These are phyloP conservation scores for Phoma sp. DNA, from an alignment of 2,329 filamentous ascomycete species.

Conservation along the genomic window DNA sequence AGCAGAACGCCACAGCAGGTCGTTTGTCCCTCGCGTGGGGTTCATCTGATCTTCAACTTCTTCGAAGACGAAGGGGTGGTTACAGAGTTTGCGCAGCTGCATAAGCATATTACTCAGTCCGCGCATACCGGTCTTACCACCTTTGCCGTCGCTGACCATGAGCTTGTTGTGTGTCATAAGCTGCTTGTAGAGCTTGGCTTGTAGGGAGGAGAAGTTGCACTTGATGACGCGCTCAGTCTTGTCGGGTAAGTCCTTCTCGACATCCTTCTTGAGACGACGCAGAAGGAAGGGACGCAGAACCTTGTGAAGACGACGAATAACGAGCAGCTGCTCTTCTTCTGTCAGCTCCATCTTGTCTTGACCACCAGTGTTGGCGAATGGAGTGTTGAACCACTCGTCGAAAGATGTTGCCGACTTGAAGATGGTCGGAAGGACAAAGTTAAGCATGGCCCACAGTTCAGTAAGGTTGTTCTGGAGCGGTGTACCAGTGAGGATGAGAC, in stretches of 20 bases:
- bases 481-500: slow-evolving; percentile 95
- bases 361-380: slow-evolving; percentile 95
- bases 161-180: slow-evolving; percentile 96
- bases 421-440: slow-evolving; percentile 96
- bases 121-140: slow-evolving; percentile 90
- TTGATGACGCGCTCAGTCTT: slow-evolving; percentile 99
- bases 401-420: slow-evolving; percentile 99
- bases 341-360: slow-evolving; percentile 99
- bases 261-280: slow-evolving; percentile 98
- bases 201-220: slow-evolving; percentile 94
- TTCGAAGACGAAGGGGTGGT: slow-evolving; percentile 98
- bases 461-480: slow-evolving; percentile 96
- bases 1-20: slow-evolving; percentile 90
- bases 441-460: slow-evolving; percentile 96
- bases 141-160: slow-evolving; percentile 92
- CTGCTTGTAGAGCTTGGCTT: slow-evolving; percentile 94
- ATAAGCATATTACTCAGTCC: slow-evolving; percentile 99
- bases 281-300: slow-evolving; percentile 96
- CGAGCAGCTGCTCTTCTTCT: slow-evolving; percentile 98
- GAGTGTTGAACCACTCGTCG: slow-evolving; percentile 99
- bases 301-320: slow-evolving; percentile 98
- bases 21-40: slow-evolving; percentile 84
- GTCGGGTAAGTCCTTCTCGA: slow-evolving; percentile 97
- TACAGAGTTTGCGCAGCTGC: slow-evolving; percentile 98
- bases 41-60: slow-evolving; percentile 99